Base-by-base conservation (phyloP, 108 stramenopile genomes). In the Fragilaria radians region DNA sequence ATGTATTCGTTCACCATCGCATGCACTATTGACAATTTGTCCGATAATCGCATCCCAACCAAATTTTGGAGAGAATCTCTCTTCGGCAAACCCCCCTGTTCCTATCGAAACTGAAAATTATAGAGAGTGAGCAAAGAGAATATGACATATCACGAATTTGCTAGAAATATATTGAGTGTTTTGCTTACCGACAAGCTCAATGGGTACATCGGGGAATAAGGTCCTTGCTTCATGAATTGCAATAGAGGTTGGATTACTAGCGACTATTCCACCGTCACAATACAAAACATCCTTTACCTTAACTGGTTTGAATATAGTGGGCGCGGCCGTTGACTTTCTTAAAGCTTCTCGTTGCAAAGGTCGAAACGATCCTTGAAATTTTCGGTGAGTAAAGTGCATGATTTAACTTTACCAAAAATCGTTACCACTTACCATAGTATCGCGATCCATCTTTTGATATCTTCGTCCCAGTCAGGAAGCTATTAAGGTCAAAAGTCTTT, bases 21-120 rank as follows among this genome's bases (percentile, higher is more conserved):
- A 79, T 23, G 90, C 90, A 51, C 80, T 82, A 32, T 86, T 82
- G 1, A 92, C 77, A 57, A 92, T 92, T 59, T 92, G 90, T 55
- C 79, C 81, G 60, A 92, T 86, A 52, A 92, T 86, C 5, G 86
- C 90, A 60, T 92, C 90, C 90, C 90, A 92, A 48, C 90, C 90
- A 61, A 92, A 79, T 2, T 80, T 65, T 4, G 90, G 90, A 17
- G 72, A 68, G 48, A 73, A 79, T 57, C 88, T 92, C 46, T 76
- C 74, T 61, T 92, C 90, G 28, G 59, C 45, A 55, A 92, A 92
- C 14, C 54, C 65, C 34, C 18, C 5, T 42, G 36, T 42, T 42
- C 36, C 36, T 11, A 42, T 54, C 7, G 27, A 22, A 47, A 24
- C 42, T 27, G 22, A 9, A 51, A 9, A 25, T 51, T 18, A 57